Evolutionary conservation across 1,284 basidiomycete genomes (phyloP), one percentile per base, ranked within the genome.

Genomic region (Entoloma clypeatum): DNA sequence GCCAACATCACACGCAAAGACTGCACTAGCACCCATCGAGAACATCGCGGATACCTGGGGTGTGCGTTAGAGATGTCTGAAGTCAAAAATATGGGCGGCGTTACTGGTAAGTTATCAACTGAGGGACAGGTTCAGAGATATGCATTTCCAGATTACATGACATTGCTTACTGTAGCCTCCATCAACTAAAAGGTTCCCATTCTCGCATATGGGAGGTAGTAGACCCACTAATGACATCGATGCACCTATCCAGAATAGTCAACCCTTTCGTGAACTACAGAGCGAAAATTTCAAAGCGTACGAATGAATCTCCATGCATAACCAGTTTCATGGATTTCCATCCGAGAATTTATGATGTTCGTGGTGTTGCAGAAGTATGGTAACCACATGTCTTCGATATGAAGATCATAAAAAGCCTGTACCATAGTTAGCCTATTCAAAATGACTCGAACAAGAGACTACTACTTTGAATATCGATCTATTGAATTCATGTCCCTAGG

Each of bases 361-460:
- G 96, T 97, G 5, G 94, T 93, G 58, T 98, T 98, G 66, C 92
- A 96, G 67, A 94, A 99, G 69, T 86, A 99, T 2, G 96, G 95
- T 3, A 99, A 74, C 96, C 95, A 99, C 86, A 96, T 95, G 65
- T 96, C 92, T 67, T 98, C 94, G 41, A 99, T 97, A 62, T 96
- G 92, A 30, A 92, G 81, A 58, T 92, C 90, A 57, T 92, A 94
- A 59, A 97, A 95, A 2, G 83, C 77, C 79, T 83, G 44, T 7
- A 39, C 17, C 5, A n/a, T 8, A 9, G n/a, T 22, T 32, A 38
- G 41, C 31, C 22, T 43, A 39, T 44, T 21, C 44, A 41, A 23
- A 44, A 30, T 37, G 18, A 14, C 22, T 19, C 13, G 25, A 23
- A 18, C 13, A 39, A n/a, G 17, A 7, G 23, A 30, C 16, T 40